Evolutionary conservation across 805 yeast species (phyloP).

Genomic region (Clavispora carvajalis): DNA sequence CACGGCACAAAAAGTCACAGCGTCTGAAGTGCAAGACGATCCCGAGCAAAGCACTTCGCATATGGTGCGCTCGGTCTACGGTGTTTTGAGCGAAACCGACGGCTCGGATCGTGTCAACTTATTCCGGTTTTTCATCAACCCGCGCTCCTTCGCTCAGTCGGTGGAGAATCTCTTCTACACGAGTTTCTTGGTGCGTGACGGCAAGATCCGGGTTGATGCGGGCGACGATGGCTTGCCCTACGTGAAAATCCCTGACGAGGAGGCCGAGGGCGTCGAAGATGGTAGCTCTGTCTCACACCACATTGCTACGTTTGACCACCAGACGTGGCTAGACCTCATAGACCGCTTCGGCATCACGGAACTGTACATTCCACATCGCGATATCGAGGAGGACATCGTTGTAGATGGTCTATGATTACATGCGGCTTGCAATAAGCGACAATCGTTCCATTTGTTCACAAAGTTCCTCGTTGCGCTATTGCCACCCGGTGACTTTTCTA

Average conservation of each 20-base stretch:
- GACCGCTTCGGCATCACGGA: constrained; percentile 50
- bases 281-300: constrained; percentile 41
- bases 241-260: constrained; percentile 31
- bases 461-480: constrained; percentile 12
- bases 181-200: constrained; percentile 76
- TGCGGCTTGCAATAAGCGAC: too few species aligned
- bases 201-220: constrained; percentile 48
- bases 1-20: constrained; percentile 49
- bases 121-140: constrained; percentile 67
- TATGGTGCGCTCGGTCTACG: constrained; percentile 53
- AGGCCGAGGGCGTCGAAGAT: constrained; percentile 15
- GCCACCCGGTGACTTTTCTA: constrained; percentile 1
- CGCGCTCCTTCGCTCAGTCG: constrained; percentile 68
- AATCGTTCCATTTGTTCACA: too few species aligned
- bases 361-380: constrained; percentile 46
- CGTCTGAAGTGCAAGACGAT: constrained; percentile 44
- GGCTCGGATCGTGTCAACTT: constrained; percentile 45
- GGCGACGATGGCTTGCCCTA: constrained; percentile 44
- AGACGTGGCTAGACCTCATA: constrained; percentile 59
- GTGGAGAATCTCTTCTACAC: constrained; percentile 82
- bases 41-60: constrained; percentile 60
- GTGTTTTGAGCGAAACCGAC: constrained; percentile 24
- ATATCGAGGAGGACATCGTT: constrained; percentile 9
- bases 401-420: neutral
- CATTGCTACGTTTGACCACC: constrained; percentile 64